A percentile compares a stretch with the other conserved stretches of the same genome.
phyloP scores from a whole-genome alignment of 371 early-diverging fungal species.

The Blyttiomyces sp. region DNA sequence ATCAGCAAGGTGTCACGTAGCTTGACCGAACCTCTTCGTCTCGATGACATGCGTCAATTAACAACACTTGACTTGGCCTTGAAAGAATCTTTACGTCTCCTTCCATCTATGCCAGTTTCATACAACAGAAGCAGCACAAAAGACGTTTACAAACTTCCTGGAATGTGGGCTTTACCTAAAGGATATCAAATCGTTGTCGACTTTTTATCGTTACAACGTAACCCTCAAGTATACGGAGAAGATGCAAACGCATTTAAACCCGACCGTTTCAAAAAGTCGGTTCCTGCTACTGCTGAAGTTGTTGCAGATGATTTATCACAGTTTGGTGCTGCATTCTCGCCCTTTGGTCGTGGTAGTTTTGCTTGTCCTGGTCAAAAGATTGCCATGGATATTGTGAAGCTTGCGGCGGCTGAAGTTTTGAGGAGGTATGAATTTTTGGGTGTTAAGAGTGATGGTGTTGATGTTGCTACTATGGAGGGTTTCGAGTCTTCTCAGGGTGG shows the following conservation, averaged over 20 bases:
- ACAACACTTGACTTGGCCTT: conserved; percentile 5
- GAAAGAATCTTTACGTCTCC: conserved; percentile 11
- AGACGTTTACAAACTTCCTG: conserved; percentile 15
- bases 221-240: conserved; percentile 1
- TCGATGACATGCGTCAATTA: conserved; percentile 6
- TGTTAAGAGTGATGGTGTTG: neutral
- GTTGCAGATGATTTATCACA: neutral
- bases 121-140: conserved; percentile 6
- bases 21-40: conserved; percentile 3
- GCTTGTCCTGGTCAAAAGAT: conserved; percentile 18
- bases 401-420: conserved; percentile 20
- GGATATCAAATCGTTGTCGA: conserved; percentile 17
- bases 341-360: conserved; percentile 15
- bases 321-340: conserved; percentile 2
- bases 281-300: neutral
- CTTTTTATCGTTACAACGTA: conserved; percentile 10
- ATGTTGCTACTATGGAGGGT: conserved; percentile 3
- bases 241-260: conserved; percentile 12
- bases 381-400: conserved; percentile 6
- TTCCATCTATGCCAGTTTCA: conserved; percentile 12
- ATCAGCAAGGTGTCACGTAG: conserved; percentile 1
- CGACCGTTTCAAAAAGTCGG: conserved; percentile 1
- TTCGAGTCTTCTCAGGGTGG: conserved; percentile 13
- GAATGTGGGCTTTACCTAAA: conserved; percentile 17
- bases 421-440: conserved; percentile 13